Evolutionary conservation across 2,329 filamentous ascomycete species (phyloP).

Genomic region (Aspergillus latus): DNA sequence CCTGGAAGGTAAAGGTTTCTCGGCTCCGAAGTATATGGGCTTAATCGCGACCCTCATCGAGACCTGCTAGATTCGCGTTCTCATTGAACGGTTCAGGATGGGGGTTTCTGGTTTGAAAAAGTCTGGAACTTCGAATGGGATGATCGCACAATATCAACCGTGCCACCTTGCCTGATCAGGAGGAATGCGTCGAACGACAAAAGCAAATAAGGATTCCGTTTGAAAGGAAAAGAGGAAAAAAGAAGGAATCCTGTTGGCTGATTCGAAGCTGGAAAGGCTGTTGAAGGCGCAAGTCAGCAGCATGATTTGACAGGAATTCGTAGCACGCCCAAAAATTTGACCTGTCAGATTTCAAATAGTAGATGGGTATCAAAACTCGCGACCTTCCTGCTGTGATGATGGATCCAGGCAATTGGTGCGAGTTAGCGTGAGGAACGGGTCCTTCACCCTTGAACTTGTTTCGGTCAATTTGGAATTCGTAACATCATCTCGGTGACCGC

Average conservation of each 20-base stretch:
- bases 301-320: neutral
- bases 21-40: neutral
- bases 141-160: conserved; percentile 3
- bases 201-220: conserved; percentile 1
- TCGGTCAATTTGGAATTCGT: conserved; percentile 10
- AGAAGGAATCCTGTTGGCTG: neutral
- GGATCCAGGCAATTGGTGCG: neutral
- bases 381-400: neutral
- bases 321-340: conserved; percentile 7
- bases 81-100: neutral
- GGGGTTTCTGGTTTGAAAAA: neutral
- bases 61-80: neutral
- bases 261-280: neutral
- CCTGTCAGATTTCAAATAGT: conserved; percentile 16
- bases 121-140: conserved; percentile 1
- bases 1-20: neutral
- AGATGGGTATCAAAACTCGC: conserved; percentile 6
- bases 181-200: neutral
- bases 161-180: conserved; percentile 1
- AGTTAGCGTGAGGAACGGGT: conserved; percentile 10
- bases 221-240: neutral
- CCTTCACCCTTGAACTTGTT: neutral
- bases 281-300: neutral
- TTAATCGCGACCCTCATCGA: neutral
- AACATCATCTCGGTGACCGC: conserved; percentile 1